Evolutionary conservation across 768 basidiomycete species (phyloP).

Genomic region (Coprinopsis sp.): DNA sequence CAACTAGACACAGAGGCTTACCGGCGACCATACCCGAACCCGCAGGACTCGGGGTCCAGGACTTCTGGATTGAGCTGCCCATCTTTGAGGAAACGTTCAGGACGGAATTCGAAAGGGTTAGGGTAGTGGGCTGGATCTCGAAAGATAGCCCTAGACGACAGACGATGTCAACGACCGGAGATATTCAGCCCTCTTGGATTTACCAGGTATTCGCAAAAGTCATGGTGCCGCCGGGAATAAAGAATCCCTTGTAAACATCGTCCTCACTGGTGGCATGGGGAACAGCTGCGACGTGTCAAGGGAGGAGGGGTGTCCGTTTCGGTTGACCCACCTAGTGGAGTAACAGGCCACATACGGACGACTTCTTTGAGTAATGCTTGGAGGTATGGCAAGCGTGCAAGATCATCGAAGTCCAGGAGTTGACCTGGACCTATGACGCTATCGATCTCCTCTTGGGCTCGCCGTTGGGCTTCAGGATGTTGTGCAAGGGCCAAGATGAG

Average conservation of each 20-base stretch:
- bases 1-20: background rate
- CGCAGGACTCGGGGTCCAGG: slow-evolving; percentile 6
- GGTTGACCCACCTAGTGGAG: slow-evolving; percentile 11
- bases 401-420: slow-evolving; percentile 22
- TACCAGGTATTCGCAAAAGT: slow-evolving; percentile 28
- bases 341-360: slow-evolving; percentile 12
- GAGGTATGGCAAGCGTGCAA: slow-evolving; percentile 20
- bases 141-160: slow-evolving; percentile 23
- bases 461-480: slow-evolving; percentile 1
- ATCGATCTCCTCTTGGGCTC: slow-evolving; percentile 6
- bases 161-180: background rate
- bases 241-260: slow-evolving; percentile 17
- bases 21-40: slow-evolving; percentile 20
- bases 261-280: background rate
- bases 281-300: too few species aligned
- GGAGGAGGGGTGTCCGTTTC: too few species aligned
- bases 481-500: slow-evolving; percentile 1
- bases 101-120: slow-evolving; percentile 27
- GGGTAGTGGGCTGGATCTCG: slow-evolving; percentile 29
- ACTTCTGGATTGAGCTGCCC: slow-evolving; percentile 1
- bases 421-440: slow-evolving; percentile 16
- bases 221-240: slow-evolving; percentile 33
- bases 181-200: too few species aligned
- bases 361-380: slow-evolving; percentile 21
- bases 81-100: slow-evolving; percentile 23